Evolutionary conservation across 23 red algal species (phyloP), one percentile per base, ranked within the genome.

Genomic region (Gracilaria domingensis): DNA sequence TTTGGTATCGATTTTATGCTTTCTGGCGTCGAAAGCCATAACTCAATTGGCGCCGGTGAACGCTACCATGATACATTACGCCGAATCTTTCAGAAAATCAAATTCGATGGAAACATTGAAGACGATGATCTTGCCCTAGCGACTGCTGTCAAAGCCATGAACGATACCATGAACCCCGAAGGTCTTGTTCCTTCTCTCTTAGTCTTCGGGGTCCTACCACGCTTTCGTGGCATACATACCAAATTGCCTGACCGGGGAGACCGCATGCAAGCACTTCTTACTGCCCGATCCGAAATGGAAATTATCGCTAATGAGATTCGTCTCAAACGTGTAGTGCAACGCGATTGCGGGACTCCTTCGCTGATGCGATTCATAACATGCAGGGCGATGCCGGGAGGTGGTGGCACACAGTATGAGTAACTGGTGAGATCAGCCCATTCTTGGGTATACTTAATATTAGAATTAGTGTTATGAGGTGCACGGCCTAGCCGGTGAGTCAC

Each of bases 111-210:
- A 25, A 4, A 18, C 1, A 81, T n/a, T 7, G 25, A 35, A n/a
- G 29, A 58, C 2, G 28, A 58, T 23, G 34, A 58, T 12, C 21
- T 81, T 2, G 12, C 59, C 5, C 48, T 59, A 2, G 20, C 16
- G 37, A 17, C 21, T 1, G 26, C 7, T 32, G 26, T 81, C 77
- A 81, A 81, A 81, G 77, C 51, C 34, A 61, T 58, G 54, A 81
- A 81, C 57, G 77, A 81, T 42, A 64, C 77, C 30, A 33, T 81
- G 4, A 29, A 29, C 51, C 48, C 77, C 4, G 12, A 81, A 12
- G 77, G 21, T 28, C 77, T 81, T 5, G 77, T 81, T 36, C 32
- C 77, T 39, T 81, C 77, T 5, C 77, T 81, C 14, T 49, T 81
- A 5, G 77, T 81, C 4, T 81, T 81, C 42, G 77, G 77, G 4